phyloP scores from a whole-genome alignment of 352 stramenopile genomes.

The Thraustochytrium striatum region DNA sequence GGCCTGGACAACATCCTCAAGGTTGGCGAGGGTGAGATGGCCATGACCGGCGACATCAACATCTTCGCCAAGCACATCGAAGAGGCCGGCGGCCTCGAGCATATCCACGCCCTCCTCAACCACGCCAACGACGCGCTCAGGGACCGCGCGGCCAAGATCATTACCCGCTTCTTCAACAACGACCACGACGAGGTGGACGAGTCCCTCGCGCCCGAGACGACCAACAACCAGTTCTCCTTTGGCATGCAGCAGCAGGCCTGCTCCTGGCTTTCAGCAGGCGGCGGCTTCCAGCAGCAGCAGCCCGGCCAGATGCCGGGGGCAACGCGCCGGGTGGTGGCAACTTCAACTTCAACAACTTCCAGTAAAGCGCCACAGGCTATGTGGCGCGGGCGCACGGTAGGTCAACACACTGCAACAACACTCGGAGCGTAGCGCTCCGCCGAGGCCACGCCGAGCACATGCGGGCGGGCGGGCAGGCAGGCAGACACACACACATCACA shows the following conservation, averaged over 20 bases:
- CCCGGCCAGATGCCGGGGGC: background rate
- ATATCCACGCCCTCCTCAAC: constrained; percentile 19
- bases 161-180: constrained; percentile 6
- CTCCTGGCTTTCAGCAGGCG: too few relatives aligned
- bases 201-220: background rate
- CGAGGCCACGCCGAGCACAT: too few relatives aligned
- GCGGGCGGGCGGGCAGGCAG: too few relatives aligned
- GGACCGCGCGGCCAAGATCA: constrained; percentile 45
- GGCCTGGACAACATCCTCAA: constrained; percentile 98
- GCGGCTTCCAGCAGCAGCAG: background rate
- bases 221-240: constrained; percentile 37
- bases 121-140: background rate
- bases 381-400: too few relatives aligned
- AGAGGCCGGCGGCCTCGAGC: constrained; percentile 20
- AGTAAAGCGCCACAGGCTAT: too few relatives aligned
- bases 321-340: constrained; percentile 7
- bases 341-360: constrained; percentile 44
- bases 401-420: too few relatives aligned
- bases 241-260: background rate
- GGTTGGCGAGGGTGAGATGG: constrained; percentile 40
- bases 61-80: constrained; percentile 11
- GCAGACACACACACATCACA: too few relatives aligned
- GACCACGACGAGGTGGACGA: constrained; percentile 40
- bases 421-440: too few relatives aligned
- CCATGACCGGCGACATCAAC: background rate